A percentile compares a stretch with the other conserved stretches of the same genome.
phyloP scores from a whole-genome alignment of 192 early-diverging fungal genomes.

The Nowakowskiella sp. region DNA sequence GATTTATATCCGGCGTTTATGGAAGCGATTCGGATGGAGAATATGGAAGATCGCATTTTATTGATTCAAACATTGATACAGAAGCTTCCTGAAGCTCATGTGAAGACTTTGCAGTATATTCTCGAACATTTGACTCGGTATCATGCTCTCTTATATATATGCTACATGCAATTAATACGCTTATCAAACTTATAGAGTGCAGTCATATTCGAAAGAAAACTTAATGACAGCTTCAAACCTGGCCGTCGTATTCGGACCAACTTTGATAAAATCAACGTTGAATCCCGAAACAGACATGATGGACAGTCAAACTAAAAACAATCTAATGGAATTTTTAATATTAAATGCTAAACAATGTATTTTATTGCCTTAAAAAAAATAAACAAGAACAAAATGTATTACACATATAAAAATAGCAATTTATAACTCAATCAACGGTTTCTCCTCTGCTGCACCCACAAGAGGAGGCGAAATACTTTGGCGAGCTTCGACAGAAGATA shows the following conservation, averaged over 20 bases:
- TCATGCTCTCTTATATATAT: conserved; percentile 3
- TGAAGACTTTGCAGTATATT: conserved; percentile 20
- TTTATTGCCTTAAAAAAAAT: no score
- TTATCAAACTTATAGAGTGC: conserved; percentile 9
- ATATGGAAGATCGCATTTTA: neutral
- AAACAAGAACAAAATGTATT: no score
- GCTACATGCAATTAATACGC: conserved; percentile 4
- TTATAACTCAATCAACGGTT: no score
- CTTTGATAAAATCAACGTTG: conserved; percentile 8
- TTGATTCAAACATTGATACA: conserved; percentile 2
- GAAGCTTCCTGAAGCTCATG: conserved; percentile 16
- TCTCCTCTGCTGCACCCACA: no score
- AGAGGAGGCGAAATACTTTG: no score
- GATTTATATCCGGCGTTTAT: conserved; percentile 11
- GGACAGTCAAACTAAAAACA: no score
- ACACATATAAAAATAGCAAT: no score
- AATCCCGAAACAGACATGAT: no score
- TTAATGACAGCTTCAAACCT: conserved; percentile 33
- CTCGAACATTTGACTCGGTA: conserved; percentile 21
- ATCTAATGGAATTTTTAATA: no score
- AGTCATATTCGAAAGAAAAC: conserved; percentile 21
- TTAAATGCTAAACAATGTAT: no score
- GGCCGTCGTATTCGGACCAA: conserved; percentile 35
- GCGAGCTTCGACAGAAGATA: no score
- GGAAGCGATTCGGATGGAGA: conserved; percentile 8